Conservation (phyloP, 148 eudicot genomes). For the Rhododendron vialii region DNA sequence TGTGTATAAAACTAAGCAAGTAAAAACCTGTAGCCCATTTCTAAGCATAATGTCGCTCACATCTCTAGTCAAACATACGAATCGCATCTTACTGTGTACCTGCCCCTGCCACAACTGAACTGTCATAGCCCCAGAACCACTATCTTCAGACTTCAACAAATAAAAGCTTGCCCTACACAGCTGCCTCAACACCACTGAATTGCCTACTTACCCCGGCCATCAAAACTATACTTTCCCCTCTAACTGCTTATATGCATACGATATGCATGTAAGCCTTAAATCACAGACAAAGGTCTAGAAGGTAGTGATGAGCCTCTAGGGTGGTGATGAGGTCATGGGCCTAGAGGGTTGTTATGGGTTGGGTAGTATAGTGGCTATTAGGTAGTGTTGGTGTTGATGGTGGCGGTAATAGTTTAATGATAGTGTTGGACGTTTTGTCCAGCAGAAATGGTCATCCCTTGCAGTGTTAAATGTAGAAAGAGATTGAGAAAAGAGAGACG, state of each 20-base stretch:
- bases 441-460: neutral
- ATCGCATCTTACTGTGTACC: neutral
- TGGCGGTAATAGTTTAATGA: neutral
- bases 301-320: neutral
- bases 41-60: neutral
- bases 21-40: neutral
- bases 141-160: neutral
- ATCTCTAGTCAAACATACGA: neutral
- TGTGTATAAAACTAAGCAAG: neutral
- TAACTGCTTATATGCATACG: neutral
- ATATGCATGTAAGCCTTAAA: neutral
- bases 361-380: neutral
- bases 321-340: neutral
- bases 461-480: neutral
- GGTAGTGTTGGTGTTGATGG: neutral
- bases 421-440: neutral
- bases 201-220: neutral
- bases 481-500: neutral
- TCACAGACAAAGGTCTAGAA: neutral
- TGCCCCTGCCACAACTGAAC: neutral
- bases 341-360: neutral
- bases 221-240: neutral
- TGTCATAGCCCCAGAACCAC: neutral
- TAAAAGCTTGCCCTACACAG: neutral
- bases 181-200: neutral